Conservation (phyloP, 306 rosid species). For the Echinosophora koreensis region DNA sequence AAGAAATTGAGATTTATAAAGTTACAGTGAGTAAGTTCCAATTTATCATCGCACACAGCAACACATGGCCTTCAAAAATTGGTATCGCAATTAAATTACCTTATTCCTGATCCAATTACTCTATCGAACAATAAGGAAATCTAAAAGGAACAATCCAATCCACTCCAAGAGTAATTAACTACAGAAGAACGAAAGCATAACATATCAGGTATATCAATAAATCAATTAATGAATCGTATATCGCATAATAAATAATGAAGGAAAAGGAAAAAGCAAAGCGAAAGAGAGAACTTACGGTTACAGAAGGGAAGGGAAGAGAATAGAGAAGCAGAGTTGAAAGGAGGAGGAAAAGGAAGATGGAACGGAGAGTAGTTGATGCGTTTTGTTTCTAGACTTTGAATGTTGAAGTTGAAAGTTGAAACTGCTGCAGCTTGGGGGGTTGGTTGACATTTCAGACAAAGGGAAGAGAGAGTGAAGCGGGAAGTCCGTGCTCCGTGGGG, state of each 20-base stretch:
- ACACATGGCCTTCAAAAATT: background rate
- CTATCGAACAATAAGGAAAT: background rate
- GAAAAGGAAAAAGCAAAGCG: background rate
- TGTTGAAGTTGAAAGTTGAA: too few relatives aligned
- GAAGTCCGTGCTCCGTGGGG: background rate
- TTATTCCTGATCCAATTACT: slow-evolving; percentile 2
- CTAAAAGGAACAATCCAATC: background rate
- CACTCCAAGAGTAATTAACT: background rate
- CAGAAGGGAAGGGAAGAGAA: slow-evolving; percentile 35
- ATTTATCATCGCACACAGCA: background rate
- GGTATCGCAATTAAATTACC: background rate
- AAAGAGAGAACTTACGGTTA: slow-evolving; percentile 24
- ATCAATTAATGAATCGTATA: background rate
- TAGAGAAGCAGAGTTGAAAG: background rate
- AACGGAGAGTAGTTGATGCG: background rate
- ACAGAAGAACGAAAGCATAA: slow-evolving; percentile 2
- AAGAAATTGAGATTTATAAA: background rate
- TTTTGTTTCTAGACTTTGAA: too few relatives aligned
- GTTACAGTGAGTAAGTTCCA: background rate
- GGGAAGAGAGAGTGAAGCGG: background rate
- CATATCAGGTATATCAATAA: background rate
- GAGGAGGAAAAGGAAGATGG: background rate
- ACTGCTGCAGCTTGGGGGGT: too few relatives aligned
- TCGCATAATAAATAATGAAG: background rate
- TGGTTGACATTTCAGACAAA: background rate